A percentile compares a stretch with the other conserved stretches of the same genome.
These are phyloP conservation scores for Gillenia trifoliata DNA, from an alignment of 306 rosid species.

Conservation along the genomic window DNA sequence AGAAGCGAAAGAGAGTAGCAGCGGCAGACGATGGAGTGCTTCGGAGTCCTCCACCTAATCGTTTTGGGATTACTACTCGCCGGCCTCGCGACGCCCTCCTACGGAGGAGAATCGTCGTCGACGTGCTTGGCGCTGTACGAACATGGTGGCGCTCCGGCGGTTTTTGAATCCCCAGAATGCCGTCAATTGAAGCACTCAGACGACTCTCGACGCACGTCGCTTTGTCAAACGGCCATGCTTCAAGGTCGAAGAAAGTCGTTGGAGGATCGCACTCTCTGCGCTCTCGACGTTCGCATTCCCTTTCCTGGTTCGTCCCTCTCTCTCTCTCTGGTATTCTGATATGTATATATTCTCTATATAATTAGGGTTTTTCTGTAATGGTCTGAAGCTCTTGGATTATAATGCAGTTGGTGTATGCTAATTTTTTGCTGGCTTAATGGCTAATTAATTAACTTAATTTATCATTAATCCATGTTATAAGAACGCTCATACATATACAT, in stretches of 20 bases:
- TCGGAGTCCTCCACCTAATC: too few relatives aligned
- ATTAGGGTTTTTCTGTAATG: neutral
- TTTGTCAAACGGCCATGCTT: slow-evolving; percentile 60
- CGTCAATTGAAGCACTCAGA: slow-evolving; percentile 75
- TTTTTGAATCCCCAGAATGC: slow-evolving; percentile 84
- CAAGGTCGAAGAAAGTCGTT: slow-evolving; percentile 66
- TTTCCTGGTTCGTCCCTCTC: slow-evolving; percentile 46
- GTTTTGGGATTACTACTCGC: slow-evolving; percentile 5
- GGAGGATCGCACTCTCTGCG: slow-evolving; percentile 87
- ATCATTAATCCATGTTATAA: too few relatives aligned
- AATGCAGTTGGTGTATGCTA: too few relatives aligned
- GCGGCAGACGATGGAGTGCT: too few relatives aligned
- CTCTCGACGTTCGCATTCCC: slow-evolving; percentile 72
- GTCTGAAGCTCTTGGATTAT: neutral
- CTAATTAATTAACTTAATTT: too few relatives aligned
- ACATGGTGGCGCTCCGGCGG: slow-evolving; percentile 90
- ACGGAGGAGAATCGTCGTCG: slow-evolving; percentile 46
- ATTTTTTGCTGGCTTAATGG: too few relatives aligned
- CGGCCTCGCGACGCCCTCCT: slow-evolving; percentile 11
- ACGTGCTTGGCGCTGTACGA: slow-evolving; percentile 76
- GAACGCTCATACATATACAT: too few relatives aligned
- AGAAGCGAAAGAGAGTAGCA: too few relatives aligned
- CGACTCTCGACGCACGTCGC: slow-evolving; percentile 28
- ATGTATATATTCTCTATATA: neutral
- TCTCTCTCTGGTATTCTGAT: too few relatives aligned